Percentiles rank a stretch among this genome's conserved stretches.
Conservation (phyloP, 768 basidiomycete genomes). For the Cubamyces lactineus region DNA sequence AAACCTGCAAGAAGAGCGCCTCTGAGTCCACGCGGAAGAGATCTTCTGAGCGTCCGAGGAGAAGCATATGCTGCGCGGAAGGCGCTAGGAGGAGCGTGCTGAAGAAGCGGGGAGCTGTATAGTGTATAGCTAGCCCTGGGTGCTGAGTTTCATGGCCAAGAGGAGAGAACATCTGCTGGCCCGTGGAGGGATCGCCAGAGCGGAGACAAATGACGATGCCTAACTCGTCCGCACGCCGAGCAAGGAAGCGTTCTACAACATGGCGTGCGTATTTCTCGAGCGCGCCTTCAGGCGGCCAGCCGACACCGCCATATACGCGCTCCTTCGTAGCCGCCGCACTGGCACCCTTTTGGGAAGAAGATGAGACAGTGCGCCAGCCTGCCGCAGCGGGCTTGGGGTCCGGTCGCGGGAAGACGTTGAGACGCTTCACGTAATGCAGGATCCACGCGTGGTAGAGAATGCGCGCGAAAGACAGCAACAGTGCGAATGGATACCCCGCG, state of each 20-base stretch:
- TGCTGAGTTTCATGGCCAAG: not conserved
- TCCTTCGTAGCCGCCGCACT: not conserved
- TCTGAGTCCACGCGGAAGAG: conserved; percentile 37
- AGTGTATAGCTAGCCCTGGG: conserved; percentile 41
- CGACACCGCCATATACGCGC: conserved; percentile 39
- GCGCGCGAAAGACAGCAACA: conserved; percentile 59
- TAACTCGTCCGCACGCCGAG: conserved; percentile 38
- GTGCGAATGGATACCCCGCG: conserved; percentile 49
- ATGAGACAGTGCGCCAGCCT: not conserved
- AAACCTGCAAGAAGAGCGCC: conserved; percentile 38
- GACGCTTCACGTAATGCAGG: conserved; percentile 59
- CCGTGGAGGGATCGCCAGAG: conserved; percentile 38
- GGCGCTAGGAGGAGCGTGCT: conserved; percentile 48
- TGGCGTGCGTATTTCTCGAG: conserved; percentile 36
- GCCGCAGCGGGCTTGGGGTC: conserved; percentile 48
- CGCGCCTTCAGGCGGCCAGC: conserved; percentile 37
- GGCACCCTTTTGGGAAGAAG: not conserved
- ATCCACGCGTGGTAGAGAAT: conserved; percentile 64
- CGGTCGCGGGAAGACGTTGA: conserved; percentile 62
- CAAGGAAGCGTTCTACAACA: conserved; percentile 40
- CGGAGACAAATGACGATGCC: conserved; percentile 43
- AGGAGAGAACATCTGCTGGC: conserved; percentile 22
- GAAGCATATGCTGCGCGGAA: conserved; percentile 47
- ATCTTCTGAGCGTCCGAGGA: conserved; percentile 37
- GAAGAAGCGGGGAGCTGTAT: conserved; percentile 52